Conservation (phyloP, 2,329 filamentous ascomycete genomes). For the Exophiala xenobiotica region DNA sequence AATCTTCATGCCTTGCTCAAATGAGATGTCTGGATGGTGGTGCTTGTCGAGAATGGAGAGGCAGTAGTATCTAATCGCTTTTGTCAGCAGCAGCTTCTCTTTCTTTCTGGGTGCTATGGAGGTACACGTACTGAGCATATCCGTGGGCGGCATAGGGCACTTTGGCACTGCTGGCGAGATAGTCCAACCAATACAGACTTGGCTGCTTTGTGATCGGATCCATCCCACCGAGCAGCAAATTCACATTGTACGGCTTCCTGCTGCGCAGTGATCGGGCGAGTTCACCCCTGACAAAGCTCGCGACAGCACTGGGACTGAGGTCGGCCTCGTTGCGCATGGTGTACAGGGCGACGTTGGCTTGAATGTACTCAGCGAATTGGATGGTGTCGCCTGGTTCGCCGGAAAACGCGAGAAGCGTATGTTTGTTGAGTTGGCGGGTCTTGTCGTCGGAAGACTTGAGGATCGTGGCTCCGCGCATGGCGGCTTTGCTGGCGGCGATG, state of each 20-base stretch:
- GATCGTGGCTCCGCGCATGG: slow-evolving; percentile 95
- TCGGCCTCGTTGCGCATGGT: slow-evolving; percentile 97
- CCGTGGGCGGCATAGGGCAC: slow-evolving; percentile 96
- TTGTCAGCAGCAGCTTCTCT: slow-evolving; percentile 8
- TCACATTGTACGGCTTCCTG: slow-evolving; percentile 93
- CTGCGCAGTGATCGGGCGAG: slow-evolving; percentile 87
- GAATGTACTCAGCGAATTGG: slow-evolving; percentile 98
- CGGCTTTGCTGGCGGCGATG: slow-evolving; percentile 94
- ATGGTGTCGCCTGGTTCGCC: slow-evolving; percentile 97
- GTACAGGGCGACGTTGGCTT: slow-evolving; percentile 97
- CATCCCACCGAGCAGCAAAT: slow-evolving; percentile 89
- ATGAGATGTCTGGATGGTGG: slow-evolving; percentile 88
- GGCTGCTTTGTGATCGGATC: slow-evolving; percentile 90
- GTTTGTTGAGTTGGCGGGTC: slow-evolving; percentile 86
- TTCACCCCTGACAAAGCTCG: slow-evolving; percentile 91
- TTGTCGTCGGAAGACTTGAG: slow-evolving; percentile 96
- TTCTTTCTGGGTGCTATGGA: slow-evolving; percentile 23
- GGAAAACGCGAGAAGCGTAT: slow-evolving; percentile 91
- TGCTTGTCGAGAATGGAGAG: slow-evolving; percentile 97
- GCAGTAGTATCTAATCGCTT: slow-evolving; percentile 77
- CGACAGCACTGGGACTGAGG: slow-evolving; percentile 82
- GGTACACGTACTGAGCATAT: slow-evolving; percentile 78
- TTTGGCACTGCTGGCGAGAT: slow-evolving; percentile 82
- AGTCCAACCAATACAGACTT: slow-evolving; percentile 94
- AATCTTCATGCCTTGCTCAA: slow-evolving; percentile 87